Base-by-base conservation (phyloP, 441 rosid species). In the Erodium trifolium region DNA sequence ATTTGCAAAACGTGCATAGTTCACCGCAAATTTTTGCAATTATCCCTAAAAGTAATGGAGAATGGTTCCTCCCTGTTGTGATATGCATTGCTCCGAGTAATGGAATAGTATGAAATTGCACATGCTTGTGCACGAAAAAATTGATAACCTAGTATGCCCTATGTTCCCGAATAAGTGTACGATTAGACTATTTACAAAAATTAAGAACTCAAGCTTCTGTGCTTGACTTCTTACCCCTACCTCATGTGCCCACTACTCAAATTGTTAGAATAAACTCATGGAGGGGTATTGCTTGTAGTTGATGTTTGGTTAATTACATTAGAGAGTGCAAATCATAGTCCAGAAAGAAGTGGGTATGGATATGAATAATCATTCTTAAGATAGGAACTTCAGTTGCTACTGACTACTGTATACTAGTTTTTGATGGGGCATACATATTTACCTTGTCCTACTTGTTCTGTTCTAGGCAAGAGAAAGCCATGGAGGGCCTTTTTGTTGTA, bases 401-500 rank as follows among this genome's bases (percentile, higher is more conserved):
- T 55, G 62, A 6, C 18, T 55, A 23, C 27, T 23, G 27, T 16
- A 14, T 55, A 18, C 23, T 18, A 12, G 19, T 16, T 55, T 14
- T 55, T 17, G 19, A 55, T 16, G 27, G 62, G 23, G 2, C 23
- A 7, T 55, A 34, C 29, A 68, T 16, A n/a, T 12, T 34, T 19
- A 27, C 0, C 8, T 35, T 45, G 69, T 62, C 4, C 3, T 68
- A 2, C 65, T 34, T 76, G 39, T 31, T 23, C 9, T 71, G 23
- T 71, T 6, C 41, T 78, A 94, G 99, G 99, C 59, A 94, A 92
- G 88, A 89, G 99, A 63, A 84, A 81, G 39, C 99, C 97, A 0
- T 94, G 99, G 97, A 83, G 97, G 80, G 99, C 99, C 65, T 94
- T 94, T 75, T 84, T 93, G 49, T 78, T 94, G 76, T 94, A 90